Percentiles rank a stretch among this genome's conserved stretches.
Conservation (phyloP, 345 rosid genomes). For the Cardiospermum halicacabum region DNA sequence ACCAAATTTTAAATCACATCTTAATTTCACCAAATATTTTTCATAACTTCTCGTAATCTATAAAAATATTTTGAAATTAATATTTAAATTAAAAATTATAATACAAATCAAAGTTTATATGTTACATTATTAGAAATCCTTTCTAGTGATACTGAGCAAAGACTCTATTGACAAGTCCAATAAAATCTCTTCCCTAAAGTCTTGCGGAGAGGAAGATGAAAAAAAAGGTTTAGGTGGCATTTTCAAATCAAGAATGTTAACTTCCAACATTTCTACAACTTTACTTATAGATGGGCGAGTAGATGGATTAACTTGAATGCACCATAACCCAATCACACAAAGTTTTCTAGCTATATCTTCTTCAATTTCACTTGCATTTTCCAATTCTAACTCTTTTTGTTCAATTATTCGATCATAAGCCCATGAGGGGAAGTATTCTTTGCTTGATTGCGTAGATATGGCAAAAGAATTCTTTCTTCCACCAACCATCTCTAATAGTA, state of each 20-base stretch:
- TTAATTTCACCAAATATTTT: too few species aligned
- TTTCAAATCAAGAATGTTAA: neutral
- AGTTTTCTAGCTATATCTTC: neutral
- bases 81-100: too few species aligned
- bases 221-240: neutral
- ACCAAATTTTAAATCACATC: too few species aligned
- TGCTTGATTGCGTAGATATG: neutral
- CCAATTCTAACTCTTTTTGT: neutral
- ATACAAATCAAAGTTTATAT: too few species aligned
- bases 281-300: neutral
- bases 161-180: neutral
- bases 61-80: too few species aligned
- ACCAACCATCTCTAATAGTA: slow-evolving; percentile 24
- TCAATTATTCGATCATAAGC: neutral
- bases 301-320: neutral
- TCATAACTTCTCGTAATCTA: too few species aligned
- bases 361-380: neutral
- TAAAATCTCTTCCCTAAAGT: neutral
- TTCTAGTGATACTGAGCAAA: too few species aligned
- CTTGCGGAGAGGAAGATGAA: neutral
- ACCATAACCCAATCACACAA: neutral
- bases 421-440: neutral
- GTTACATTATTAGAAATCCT: too few species aligned
- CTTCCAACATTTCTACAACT: neutral
- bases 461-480: neutral